Evolutionary conservation across 352 stramenopile species (phyloP), one percentile per base, ranked within the genome.

Genomic region (Globisporangium uncinulatum): DNA sequence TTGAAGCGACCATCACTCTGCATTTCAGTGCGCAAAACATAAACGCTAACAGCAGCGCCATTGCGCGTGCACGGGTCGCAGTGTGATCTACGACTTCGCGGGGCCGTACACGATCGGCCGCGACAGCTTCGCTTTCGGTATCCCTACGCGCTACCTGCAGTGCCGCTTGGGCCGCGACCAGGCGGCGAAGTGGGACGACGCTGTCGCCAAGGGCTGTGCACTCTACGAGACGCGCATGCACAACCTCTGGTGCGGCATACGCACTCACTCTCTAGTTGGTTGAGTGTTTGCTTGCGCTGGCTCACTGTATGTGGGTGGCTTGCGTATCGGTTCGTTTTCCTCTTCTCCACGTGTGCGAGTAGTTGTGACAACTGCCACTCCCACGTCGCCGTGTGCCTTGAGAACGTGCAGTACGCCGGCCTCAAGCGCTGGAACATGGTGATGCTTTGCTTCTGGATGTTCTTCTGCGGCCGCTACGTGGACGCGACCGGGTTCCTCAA

Each of bases 311-410:
- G 24, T 29, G 24, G 24, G 24, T 29, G 24, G 24, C 24, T 29
- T 29, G 24, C 24, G 24, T 29, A 29, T 29, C 24, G 24, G 24
- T 29, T 29, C 24, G 24, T 29, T 4, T 29, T 29, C 24, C 24
- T 4, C 24, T 29, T 29, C 24, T 29, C 24, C 24, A 29, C 24
- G 24, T 14, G 45, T 17, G 15, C 46, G 4, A 24, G 32, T 36
- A 84, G 73, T 63, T 98, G 94, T 68, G 94, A 98, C 72, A 99
- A 99, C 74, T 99, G 96, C 69, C 96, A 99, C 74, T 98, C 91
- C 31, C 96, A 99, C 62, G 95, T 98, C 15, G 93, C 89, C 17
- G 73, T 74, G 57, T 91, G 83, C 57, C 70, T 92, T 24, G 76
- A 92, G 43, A 73, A 74, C 61, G 59, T 72, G n/a, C 62, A 72